Evolutionary conservation across 129 eudicot genomes (phyloP), one percentile per base, ranked within the genome.

Genomic region (Artemisia annua): DNA sequence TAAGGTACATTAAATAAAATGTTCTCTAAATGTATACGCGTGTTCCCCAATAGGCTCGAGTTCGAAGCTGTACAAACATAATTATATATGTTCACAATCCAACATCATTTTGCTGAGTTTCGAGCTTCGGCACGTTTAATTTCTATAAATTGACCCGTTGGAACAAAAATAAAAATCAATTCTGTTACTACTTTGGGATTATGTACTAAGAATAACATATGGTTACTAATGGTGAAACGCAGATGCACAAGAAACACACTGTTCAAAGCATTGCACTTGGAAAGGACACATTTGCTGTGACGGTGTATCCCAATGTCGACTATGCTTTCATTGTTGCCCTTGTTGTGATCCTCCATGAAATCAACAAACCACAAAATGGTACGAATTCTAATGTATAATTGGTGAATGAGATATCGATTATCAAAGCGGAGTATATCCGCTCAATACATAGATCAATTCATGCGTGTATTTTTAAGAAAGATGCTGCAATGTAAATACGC

Each of bases 301-400:
- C 81, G 1, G 88, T 84, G 62, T 78, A 81, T 57, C 88, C 88
- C 11, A 63, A 81, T 32, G 85, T 84, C 4, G 85, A 84, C 60
- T 81, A 74, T 8, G 88, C 88, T 28, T 84, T 84, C 81, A 78
- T 84, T 9, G 85, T 81, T 53, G 85, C 85, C 1, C 83, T 84
- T 9, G 74, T 84, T 4, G 85, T 78, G 49, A 81, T 85, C 49
- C 85, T 81, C n/a, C 81, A 81, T 1, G 85, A 78, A 58, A 84
- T 78, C 74, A 84, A 85, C 15, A 75, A 76, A 55, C 82, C 79
- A 54, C 70, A 61, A 20, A 64, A 75, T 1, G 81, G 48, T 16
- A 60, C 0, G 35, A 77, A 75, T 20, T 20, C 22, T 20, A 1
- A 0, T 20, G 22, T 0, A 20, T 20, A 20, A 20, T 20, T 20